Base-by-base conservation (phyloP, 176 grass and related monocot genomes). In the Oryza rufipogon region DNA sequence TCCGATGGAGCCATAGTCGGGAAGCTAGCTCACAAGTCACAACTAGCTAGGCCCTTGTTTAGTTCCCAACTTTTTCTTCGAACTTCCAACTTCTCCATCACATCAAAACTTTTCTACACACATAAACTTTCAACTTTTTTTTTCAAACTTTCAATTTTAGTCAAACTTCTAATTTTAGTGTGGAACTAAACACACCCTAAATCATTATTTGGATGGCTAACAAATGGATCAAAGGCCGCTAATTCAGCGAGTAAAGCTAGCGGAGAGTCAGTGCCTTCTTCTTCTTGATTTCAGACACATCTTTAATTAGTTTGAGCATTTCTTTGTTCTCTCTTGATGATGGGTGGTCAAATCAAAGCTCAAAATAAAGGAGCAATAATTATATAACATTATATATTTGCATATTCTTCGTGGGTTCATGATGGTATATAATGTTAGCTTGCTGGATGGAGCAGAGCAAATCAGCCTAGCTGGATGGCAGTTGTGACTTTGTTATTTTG, bases 401-500 rank as follows among this genome's bases (percentile, higher is more conserved):
- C 12, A 30, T 30, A 82, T 47, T 69, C 38, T 23, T 19, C 7
- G 23, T 34, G 58, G 44, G 44, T 32, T 49, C 28, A 66, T 56
- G 13, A 13, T 63, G 75, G 19, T 26, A 25, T 61, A 34, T n/a
- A n/a, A 3, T 74, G 25, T n/a, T 46, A 70, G 47, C 16, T 38
- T 49, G 75, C 8, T 38, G 16, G 63, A 80, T 75, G 49, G 68
- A 79, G 0, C 28, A 39, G 58, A 67, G 28, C 61, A 78, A 33
- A 72, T 72, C 39, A 15, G 61, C 82, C 65, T 70, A 81, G 70
- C 65, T 85, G 77, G 77, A 56, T 44, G 64, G 45, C 77, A 76
- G 51, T 81, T 76, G 64, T 28, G 77, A 75, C 4, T 65, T 81
- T 85, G 64, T n/a, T 69, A 54, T 42, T 42, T 32, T 66, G 42